A percentile compares a stretch with the other conserved stretches of the same genome.
phyloP scores from a whole-genome alignment of 1,284 basidiomycete species.

The Calocybe gambosa region DNA sequence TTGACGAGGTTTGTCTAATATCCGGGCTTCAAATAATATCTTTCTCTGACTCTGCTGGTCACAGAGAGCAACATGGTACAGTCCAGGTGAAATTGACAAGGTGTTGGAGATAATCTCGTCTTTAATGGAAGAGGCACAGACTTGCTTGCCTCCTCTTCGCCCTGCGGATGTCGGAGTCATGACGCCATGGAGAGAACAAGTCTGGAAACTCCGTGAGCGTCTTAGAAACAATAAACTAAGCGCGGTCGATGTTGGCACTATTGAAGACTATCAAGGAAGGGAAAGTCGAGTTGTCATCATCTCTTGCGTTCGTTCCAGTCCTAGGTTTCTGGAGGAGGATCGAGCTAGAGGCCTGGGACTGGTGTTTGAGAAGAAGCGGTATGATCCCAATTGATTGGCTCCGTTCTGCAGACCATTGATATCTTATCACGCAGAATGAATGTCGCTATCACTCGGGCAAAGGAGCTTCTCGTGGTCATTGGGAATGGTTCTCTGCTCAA shows the following conservation, averaged over 20 bases:
- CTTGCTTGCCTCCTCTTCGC: constrained; percentile 30
- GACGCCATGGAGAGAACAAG: constrained; percentile 43
- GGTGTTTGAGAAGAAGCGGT: constrained; percentile 39
- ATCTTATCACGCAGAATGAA: constrained; percentile 33
- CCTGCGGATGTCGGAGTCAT: constrained; percentile 38
- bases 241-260: constrained; percentile 42
- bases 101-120: constrained; percentile 31
- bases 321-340: constrained; percentile 40
- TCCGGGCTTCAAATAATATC: not conserved
- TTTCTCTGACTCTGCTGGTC: not conserved
- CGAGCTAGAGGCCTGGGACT: constrained; percentile 35
- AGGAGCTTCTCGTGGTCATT: constrained; percentile 38
- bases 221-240: constrained; percentile 32
- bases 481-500: constrained; percentile 35
- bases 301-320: constrained; percentile 37
- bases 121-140: constrained; percentile 27
- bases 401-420: not conserved
- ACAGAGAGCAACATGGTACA: constrained; percentile 41
- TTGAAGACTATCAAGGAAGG: constrained; percentile 44
- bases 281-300: constrained; percentile 41
- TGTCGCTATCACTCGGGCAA: constrained; percentile 43
- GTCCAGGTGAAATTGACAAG: constrained; percentile 35
- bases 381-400: constrained; percentile 6
- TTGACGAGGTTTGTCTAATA: constrained; percentile 30
- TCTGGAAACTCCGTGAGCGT: constrained; percentile 38